Conservation (phyloP, 768 basidiomycete genomes). For the Suillus ampliporus region DNA sequence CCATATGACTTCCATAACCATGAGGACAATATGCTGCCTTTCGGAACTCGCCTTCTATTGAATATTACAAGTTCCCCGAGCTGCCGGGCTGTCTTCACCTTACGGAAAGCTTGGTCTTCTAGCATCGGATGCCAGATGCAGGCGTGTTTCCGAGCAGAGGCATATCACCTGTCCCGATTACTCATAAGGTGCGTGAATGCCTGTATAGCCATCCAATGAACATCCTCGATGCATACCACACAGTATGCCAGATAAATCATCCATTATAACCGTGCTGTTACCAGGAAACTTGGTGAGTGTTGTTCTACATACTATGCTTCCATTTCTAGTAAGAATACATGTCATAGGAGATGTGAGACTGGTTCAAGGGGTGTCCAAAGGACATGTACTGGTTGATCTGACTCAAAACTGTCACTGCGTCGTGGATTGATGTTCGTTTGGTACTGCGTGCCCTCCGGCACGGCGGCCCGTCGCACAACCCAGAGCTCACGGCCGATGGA, state of each 20-base stretch:
- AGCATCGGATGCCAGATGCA: not conserved
- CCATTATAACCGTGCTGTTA: not conserved
- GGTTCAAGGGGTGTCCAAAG: not conserved
- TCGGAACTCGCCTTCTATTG: not conserved
- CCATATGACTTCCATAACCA: too few species aligned
- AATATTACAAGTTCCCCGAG: not conserved
- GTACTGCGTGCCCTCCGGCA: not conserved
- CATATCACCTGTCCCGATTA: not conserved
- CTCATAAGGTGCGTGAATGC: not conserved
- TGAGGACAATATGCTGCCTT: too few species aligned
- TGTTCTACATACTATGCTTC: too few species aligned
- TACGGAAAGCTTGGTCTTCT: not conserved
- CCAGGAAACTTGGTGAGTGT: not conserved
- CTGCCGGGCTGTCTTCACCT: not conserved
- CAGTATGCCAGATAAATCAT: not conserved
- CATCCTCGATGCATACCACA: not conserved
- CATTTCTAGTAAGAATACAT: not conserved
- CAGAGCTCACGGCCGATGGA: not conserved
- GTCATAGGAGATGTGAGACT: not conserved
- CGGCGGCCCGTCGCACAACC: not conserved
- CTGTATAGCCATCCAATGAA: not conserved
- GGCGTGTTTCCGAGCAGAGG: not conserved
- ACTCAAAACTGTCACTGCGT: too few species aligned
- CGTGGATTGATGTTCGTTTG: not conserved
- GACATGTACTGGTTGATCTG: not conserved